Evolutionary conservation across 257 asterid species (phyloP).

Genomic region (Scutellaria barbata): DNA sequence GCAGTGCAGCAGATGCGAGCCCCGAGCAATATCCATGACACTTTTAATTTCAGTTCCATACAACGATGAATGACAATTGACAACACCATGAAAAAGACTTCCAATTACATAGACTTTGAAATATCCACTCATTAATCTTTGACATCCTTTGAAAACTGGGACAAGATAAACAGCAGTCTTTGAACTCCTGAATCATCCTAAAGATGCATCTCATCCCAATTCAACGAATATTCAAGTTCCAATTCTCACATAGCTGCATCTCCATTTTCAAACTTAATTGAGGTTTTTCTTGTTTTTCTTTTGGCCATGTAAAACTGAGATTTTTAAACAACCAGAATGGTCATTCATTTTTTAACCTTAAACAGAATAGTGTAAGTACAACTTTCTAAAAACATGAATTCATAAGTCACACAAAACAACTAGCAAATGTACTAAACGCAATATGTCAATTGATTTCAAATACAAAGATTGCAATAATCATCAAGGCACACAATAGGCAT

Average conservation of each 20-base stretch:
- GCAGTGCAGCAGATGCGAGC: too few species aligned
- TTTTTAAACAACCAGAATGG: conserved; percentile 2
- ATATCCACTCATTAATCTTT: background rate
- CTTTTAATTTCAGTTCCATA: background rate
- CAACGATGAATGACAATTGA: background rate
- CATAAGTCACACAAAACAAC: too few species aligned
- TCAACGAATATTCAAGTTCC: background rate
- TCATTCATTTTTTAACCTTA: background rate
- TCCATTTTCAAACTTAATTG: background rate
- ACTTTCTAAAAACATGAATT: background rate
- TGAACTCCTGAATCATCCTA: background rate
- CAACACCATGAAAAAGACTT: conserved; percentile 2
- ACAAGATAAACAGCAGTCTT: conserved; percentile 18
- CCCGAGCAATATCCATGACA: background rate
- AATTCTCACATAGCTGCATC: background rate
- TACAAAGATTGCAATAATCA: background rate
- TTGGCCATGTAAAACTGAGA: background rate
- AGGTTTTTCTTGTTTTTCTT: background rate
- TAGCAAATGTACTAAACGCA: background rate
- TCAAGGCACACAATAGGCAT: background rate
- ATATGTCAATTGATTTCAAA: background rate
- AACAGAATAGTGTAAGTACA: conserved; percentile 5
- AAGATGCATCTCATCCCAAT: background rate
- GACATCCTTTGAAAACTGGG: conserved; percentile 2
- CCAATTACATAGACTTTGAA: background rate